Conservation (phyloP, 2,329 filamentous ascomycete genomes). For the Trichoderma koningii region DNA sequence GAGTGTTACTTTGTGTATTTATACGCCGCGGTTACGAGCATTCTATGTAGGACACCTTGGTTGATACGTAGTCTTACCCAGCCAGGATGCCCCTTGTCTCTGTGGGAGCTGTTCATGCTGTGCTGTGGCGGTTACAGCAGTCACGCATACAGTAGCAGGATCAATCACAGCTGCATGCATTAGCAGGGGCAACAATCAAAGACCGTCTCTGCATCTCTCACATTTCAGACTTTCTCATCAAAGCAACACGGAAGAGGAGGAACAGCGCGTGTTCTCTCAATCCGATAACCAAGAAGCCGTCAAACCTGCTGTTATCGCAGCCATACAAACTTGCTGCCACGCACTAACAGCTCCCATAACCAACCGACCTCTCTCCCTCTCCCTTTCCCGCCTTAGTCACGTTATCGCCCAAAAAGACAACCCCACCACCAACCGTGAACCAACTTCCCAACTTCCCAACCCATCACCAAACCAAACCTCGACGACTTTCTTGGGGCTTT, state of each 20-base stretch:
- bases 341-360: no score
- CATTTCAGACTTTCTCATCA: no score
- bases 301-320: neutral
- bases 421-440: conserved; percentile 22
- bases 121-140: neutral
- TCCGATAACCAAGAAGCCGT: no score
- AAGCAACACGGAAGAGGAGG: no score
- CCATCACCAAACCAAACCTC: neutral
- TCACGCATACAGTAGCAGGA: no score
- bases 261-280: no score
- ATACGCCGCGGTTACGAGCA: neutral
- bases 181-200: neutral
- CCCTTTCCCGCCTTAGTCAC: conserved; percentile 14
- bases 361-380: no score
- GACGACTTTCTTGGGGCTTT: neutral
- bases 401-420: conserved; percentile 20
- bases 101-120: neutral
- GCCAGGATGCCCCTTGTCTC: neutral
- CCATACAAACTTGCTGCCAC: neutral
- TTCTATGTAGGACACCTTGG: neutral
- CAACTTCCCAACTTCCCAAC: neutral
- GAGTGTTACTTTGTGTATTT: neutral
- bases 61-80: neutral
- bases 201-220: no score
- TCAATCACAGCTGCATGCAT: no score